These are phyloP conservation scores for Toxoplasma gondii DNA, from an alignment of 169 alveolate species.

Conservation along the genomic window DNA sequence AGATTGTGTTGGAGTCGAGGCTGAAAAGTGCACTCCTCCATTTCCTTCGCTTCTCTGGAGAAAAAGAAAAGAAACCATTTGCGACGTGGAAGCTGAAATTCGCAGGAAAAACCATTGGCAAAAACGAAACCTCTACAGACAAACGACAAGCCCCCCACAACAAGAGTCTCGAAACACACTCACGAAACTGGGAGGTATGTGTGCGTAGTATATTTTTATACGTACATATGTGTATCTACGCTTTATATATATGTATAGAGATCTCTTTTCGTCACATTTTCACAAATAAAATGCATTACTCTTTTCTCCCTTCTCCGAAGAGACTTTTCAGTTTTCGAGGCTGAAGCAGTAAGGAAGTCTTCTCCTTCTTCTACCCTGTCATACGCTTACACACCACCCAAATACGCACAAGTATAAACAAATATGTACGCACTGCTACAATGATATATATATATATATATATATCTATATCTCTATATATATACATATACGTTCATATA, in stretches of 20 bases:
- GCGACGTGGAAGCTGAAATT: too few relatives aligned
- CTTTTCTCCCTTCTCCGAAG: too few relatives aligned
- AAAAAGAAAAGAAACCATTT: too few relatives aligned
- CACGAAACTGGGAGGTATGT: too few relatives aligned
- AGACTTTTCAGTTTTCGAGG: too few relatives aligned
- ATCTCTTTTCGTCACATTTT: neutral
- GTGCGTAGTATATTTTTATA: neutral
- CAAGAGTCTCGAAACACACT: too few relatives aligned
- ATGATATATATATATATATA: neutral
- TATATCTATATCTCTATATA: neutral
- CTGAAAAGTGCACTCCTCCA: neutral
- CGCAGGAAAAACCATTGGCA: too few relatives aligned
- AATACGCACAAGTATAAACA: neutral
- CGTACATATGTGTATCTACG: neutral
- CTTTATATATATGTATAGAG: neutral
- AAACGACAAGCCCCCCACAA: too few relatives aligned
- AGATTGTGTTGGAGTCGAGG: neutral
- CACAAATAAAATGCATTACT: too few relatives aligned
- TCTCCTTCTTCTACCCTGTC: too few relatives aligned
- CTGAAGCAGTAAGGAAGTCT: too few relatives aligned
- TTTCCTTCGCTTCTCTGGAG: neutral
- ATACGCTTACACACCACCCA: neutral
- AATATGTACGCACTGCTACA: neutral
- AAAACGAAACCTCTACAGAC: too few relatives aligned
- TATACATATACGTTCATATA: neutral